Evolutionary conservation across 345 rosid genomes (phyloP).

Genomic region (Bretschneidera sinensis): DNA sequence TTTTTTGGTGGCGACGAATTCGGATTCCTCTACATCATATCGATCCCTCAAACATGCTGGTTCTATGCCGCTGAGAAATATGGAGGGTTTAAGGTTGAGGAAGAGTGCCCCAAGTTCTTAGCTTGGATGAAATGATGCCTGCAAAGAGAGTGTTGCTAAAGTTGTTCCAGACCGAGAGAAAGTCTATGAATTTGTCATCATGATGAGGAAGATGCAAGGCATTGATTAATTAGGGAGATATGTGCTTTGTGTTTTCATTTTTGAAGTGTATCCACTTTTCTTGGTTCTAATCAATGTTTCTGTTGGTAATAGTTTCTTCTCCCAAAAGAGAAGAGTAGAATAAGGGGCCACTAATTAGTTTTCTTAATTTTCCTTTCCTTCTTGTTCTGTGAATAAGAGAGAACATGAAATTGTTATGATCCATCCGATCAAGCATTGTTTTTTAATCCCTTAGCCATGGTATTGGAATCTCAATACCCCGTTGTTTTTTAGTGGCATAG

Average conservation of each 20-base stretch:
- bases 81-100: conserved; percentile 42
- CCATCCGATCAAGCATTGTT: too few species aligned
- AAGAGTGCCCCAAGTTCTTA: conserved; percentile 42
- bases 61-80: conserved; percentile 42
- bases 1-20: conserved; percentile 51
- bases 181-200: conserved; percentile 37
- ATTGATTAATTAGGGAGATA: conserved; percentile 24
- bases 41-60: conserved; percentile 44
- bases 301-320: background rate
- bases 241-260: background rate
- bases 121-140: conserved; percentile 54
- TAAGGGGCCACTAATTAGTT: too few species aligned
- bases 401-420: too few species aligned
- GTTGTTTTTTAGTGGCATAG: too few species aligned
- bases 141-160: conserved; percentile 43
- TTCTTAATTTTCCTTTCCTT: too few species aligned
- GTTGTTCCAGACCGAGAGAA: conserved; percentile 44
- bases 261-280: background rate
- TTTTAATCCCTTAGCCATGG: too few species aligned
- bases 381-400: too few species aligned
- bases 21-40: conserved; percentile 44
- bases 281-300: too few species aligned
- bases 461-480: too few species aligned
- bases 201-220: conserved; percentile 49
- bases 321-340: too few species aligned